Base-by-base conservation (phyloP, 371 early-diverging fungal genomes). In the Sanchytrium tribonematis region DNA sequence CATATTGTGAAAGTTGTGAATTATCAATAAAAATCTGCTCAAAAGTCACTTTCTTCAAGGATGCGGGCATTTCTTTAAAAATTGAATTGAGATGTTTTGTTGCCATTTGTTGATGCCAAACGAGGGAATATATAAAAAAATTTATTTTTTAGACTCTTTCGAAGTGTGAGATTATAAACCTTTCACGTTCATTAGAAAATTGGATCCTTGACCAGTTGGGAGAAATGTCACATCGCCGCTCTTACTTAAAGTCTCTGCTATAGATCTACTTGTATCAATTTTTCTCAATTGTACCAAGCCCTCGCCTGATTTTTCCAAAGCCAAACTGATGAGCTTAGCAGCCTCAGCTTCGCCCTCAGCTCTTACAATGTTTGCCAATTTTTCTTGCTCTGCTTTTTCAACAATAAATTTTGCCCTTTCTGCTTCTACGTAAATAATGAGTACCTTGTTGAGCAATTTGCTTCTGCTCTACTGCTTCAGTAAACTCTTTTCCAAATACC, bases 311-410 rank as follows among this genome's bases (percentile, higher is more conserved):
- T 91, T 91, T 71, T 86, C 81, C 72, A 93, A 76, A 1, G 97
- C 85, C 30, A 81, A 77, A 27, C 88, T 88, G 73, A 97, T 89
- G 74, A 89, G 77, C 69, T 90, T 87, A 29, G 92, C 92, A 69
- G 92, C 92, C 70, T 83, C 78, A 66, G 96, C 88, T 78, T 97
- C 97, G 77, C 97, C 98, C 79, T 97, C 97, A 68, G 98, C 98
- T 70, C 94, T 86, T 75, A 97, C 95, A 76, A 97, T 85, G n/a
- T 89, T 84, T 28, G 98, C 97, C 74, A 84, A 83, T 80, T 89
- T 91, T 80, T 97, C 98, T 79, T 94, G 97, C 80, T 96, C 93
- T 29, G 97, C 97, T 82, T 79, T 79, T 70, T 89, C 91, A 2
- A 92, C 97, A 68, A 93, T 79, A 75, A 90, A 94, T 70, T 85